Evolutionary conservation across 495 filamentous ascomycete species (phyloP).

Genomic region (Penicillium dipodomyicola): DNA sequence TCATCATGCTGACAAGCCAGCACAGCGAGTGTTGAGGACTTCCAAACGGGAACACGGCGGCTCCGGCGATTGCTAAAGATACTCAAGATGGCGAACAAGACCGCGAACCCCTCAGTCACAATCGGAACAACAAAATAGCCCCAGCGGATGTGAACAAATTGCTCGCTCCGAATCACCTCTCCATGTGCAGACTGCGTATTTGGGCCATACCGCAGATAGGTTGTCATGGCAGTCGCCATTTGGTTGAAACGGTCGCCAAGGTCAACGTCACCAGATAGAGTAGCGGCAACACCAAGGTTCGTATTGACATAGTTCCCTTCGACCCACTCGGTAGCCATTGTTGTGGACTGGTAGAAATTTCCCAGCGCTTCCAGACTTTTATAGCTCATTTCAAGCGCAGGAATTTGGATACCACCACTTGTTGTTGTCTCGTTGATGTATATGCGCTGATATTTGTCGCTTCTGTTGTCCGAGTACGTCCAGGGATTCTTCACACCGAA

Average conservation of each 20-base stretch:
- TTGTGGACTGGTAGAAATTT: conserved; percentile 15
- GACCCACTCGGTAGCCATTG: conserved; percentile 15
- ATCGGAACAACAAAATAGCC: no score
- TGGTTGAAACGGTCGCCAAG: conserved; percentile 13
- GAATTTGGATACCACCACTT: neutral
- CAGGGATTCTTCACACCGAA: conserved; percentile 17
- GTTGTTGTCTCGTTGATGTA: conserved; percentile 2
- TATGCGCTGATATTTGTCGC: no score
- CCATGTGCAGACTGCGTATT: conserved; percentile 12
- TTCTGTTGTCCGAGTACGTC: neutral
- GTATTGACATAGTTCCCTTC: conserved; percentile 15
- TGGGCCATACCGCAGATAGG: conserved; percentile 17
- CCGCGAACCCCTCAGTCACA: neutral
- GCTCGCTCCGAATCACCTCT: conserved; percentile 12
- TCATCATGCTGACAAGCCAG: neutral
- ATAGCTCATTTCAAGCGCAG: neutral
- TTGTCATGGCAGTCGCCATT: conserved; percentile 22
- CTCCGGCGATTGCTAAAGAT: conserved; percentile 19
- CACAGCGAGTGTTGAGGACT: conserved; percentile 23
- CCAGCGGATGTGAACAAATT: conserved; percentile 11
- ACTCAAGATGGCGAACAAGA: conserved; percentile 20
- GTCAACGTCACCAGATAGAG: conserved; percentile 15
- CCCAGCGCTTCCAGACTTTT: conserved; percentile 6
- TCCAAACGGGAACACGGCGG: conserved; percentile 21
- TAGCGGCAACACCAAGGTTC: conserved; percentile 12